Evolutionary conservation across 2,329 filamentous ascomycete genomes (phyloP).

Genomic region (Ophiostoma fasciatum): DNA sequence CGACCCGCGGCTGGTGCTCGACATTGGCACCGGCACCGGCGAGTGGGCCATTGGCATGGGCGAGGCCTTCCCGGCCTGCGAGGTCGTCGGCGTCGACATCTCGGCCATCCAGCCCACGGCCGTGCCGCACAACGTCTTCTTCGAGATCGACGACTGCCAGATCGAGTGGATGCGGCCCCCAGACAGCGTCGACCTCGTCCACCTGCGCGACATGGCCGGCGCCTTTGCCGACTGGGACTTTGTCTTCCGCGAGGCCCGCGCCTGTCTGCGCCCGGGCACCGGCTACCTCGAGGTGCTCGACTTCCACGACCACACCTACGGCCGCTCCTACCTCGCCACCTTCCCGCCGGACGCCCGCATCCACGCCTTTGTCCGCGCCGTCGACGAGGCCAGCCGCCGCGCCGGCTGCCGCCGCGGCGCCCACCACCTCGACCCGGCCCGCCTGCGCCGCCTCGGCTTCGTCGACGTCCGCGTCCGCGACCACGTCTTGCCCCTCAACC

Average conservation of each 20-base stretch:
- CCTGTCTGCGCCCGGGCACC: conserved; percentile 36
- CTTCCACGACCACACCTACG: conserved; percentile 20
- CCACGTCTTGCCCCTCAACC: conserved; percentile 31
- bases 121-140: conserved; percentile 43
- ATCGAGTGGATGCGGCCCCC: conserved; percentile 38
- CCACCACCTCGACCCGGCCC: conserved; percentile 13
- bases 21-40: conserved; percentile 45
- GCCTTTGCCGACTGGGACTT: conserved; percentile 40
- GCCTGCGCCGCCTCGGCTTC: conserved; percentile 28
- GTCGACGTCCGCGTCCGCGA: conserved; percentile 26
- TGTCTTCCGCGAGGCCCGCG: conserved; percentile 37
- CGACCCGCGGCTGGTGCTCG: conserved; percentile 31
- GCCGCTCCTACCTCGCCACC: conserved; percentile 15
- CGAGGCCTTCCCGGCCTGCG: conserved; percentile 35
- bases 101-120: conserved; percentile 42
- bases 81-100: conserved; percentile 44
- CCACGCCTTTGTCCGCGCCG: conserved; percentile 14
- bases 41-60: conserved; percentile 38
- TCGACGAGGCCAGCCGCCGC: conserved; percentile 30
- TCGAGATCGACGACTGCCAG: conserved; percentile 45
- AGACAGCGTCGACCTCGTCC: conserved; percentile 40
- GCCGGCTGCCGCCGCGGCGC: conserved; percentile 11
- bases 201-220: conserved; percentile 40
- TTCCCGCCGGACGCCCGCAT: conserved; percentile 28
- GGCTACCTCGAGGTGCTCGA: conserved; percentile 36